Evolutionary conservation across 2,329 filamentous ascomycete genomes (phyloP), one percentile per base, ranked within the genome.

Genomic region (Scleromitrula shiraiana): DNA sequence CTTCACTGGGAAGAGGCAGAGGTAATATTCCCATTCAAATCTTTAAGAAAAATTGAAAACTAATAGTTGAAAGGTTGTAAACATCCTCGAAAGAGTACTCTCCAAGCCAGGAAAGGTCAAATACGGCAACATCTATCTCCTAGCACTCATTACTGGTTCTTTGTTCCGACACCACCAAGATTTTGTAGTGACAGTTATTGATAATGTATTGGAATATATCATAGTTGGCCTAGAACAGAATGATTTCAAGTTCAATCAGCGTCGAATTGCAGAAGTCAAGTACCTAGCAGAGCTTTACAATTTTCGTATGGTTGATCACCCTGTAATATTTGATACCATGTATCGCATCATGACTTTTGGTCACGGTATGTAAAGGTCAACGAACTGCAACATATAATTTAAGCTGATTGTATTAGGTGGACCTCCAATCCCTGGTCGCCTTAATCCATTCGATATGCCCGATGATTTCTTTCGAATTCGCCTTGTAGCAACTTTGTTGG

Each of bases 381-480:
- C 4, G 23, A 10, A 12, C 7, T 14, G 5, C 12, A 35, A n/a
- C n/a, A n/a, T 27, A 15, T 2, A 22, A 3, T n/a, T 26, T 24
- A 51, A 49, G 50, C 51, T 37, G n/a, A 32, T 10, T 22, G 24
- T 19, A 80, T 23, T 36, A 63, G 83, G 82, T 24, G 91, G 91
- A 0, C 87, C 85, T 36, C 91, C 91, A 1, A 74, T 85, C 22
- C 87, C 87, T 15, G 89, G 87, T 22, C 78, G 79, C 40, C 71
- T 85, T 49, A 95, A 86, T 58, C 75, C 79, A 0, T 77, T 96
- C 47, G 93, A 98, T 64, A 72, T 88, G 53, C 88, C 89, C 0
- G 93, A 97, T 63, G 94, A 98, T 62, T 97, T 86, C 68, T 98
- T 98, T 68, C 86, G 93, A 44, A 90, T 97, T 61, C 88, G 93